phyloP scores from a whole-genome alignment of 345 rosid genomes.

The Hypericum perforatum region DNA sequence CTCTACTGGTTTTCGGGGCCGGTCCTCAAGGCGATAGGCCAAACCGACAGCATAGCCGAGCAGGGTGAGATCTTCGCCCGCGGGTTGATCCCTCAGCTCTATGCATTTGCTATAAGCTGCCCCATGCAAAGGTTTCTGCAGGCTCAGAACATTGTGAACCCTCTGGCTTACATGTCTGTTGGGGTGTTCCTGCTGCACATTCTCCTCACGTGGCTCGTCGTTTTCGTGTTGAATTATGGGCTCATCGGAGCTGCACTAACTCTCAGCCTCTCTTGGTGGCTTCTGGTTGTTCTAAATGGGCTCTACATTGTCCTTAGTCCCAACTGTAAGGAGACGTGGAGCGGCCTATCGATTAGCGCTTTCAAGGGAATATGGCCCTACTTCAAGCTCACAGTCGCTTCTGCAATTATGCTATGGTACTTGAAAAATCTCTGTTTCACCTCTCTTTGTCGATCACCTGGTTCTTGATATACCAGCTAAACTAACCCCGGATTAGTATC shows the following conservation, averaged over 20 bases:
- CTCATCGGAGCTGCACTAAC: slow-evolving; percentile 69
- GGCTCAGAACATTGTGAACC: slow-evolving; percentile 93
- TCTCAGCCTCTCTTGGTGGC: slow-evolving; percentile 78
- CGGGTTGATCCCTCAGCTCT: slow-evolving; percentile 70
- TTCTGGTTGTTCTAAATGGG: slow-evolving; percentile 37
- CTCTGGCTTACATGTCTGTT: slow-evolving; percentile 68
- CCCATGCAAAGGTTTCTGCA: slow-evolving; percentile 91
- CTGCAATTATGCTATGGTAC: slow-evolving; percentile 89
- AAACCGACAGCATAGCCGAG: slow-evolving; percentile 44
- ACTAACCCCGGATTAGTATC: background rate
- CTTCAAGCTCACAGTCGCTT: slow-evolving; percentile 75
- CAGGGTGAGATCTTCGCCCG: slow-evolving; percentile 66
- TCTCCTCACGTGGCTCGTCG: slow-evolving; percentile 52
- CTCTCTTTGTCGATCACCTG: no score
- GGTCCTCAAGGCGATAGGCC: slow-evolving; percentile 49
- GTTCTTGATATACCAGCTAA: no score
- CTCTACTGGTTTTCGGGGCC: slow-evolving; percentile 64
- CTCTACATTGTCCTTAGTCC: slow-evolving; percentile 59
- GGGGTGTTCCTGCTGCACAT: slow-evolving; percentile 65
- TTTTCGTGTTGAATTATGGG: slow-evolving; percentile 41
- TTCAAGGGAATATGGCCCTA: slow-evolving; percentile 86
- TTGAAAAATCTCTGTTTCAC: slow-evolving; percentile 2
- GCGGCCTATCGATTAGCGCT: slow-evolving; percentile 53
- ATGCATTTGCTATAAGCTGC: slow-evolving; percentile 68
- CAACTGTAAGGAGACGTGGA: slow-evolving; percentile 73